Conservation (phyloP, 208 protist species). For the Trichomonas vaginalis region DNA sequence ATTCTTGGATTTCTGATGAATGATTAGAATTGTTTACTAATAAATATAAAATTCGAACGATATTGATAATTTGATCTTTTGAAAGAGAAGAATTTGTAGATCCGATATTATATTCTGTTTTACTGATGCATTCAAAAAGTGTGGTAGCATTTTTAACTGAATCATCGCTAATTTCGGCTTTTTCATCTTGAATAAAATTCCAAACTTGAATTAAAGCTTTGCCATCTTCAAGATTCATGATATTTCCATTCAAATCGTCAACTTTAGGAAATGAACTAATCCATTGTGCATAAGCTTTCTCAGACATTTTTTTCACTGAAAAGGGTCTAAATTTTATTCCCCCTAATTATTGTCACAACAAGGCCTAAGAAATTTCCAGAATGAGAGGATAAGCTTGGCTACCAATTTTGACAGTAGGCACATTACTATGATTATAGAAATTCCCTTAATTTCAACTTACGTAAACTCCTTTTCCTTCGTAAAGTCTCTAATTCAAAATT, state of each 20-base stretch:
- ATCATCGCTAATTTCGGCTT: not conserved
- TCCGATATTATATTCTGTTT: not conserved
- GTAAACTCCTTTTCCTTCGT: too few relatives aligned
- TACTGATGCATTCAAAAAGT: not conserved
- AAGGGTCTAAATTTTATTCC: too few relatives aligned
- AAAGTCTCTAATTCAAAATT: too few relatives aligned
- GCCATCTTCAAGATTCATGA: not conserved
- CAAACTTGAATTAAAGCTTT: not conserved
- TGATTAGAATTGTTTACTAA: not conserved
- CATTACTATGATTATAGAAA: too few relatives aligned
- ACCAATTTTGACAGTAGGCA: too few relatives aligned
- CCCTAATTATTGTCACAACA: too few relatives aligned
- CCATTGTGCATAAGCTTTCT: not conserved
- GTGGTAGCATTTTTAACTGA: not conserved
- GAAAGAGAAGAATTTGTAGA: not conserved
- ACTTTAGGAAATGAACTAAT: not conserved
- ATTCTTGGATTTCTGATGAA: not conserved
- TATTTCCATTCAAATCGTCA: not conserved
- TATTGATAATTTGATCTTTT: not conserved
- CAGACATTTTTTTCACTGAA: not conserved
- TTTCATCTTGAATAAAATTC: not conserved
- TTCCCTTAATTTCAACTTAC: too few relatives aligned
- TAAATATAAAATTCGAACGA: not conserved
- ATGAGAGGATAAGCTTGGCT: too few relatives aligned
- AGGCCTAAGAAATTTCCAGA: too few relatives aligned